A percentile compares a stretch with the other conserved stretches of the same genome.
Conservation (phyloP, 202 grass and related monocot genomes). For the Zizania palustris region DNA sequence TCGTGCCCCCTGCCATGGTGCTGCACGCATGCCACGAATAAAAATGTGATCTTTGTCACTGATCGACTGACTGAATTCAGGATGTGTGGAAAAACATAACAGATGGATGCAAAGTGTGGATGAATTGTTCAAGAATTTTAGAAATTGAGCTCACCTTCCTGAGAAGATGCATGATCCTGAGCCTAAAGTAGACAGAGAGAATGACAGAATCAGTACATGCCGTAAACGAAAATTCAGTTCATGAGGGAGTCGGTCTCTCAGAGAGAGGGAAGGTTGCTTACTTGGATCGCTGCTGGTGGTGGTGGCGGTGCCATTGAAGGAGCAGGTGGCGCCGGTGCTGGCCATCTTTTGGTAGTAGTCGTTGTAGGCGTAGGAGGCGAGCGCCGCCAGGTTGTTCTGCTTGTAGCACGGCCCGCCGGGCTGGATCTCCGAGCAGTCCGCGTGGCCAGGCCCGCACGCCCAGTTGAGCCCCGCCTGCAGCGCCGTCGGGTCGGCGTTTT, state of each 20-base stretch:
- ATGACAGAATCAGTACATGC: too few relatives aligned
- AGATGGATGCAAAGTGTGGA: not conserved
- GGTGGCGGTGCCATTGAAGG: constrained; percentile 66
- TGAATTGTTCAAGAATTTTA: constrained; percentile 14
- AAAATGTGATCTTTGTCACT: not conserved
- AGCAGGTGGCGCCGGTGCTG: constrained; percentile 66
- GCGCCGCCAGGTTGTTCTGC: constrained; percentile 58
- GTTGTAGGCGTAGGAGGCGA: constrained; percentile 93
- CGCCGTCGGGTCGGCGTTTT: constrained; percentile 61
- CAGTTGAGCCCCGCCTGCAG: constrained; percentile 71
- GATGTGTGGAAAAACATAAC: not conserved
- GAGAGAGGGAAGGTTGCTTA: constrained; percentile 31
- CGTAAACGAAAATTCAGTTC: not conserved
- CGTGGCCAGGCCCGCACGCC: constrained; percentile 68
- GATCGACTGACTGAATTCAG: too few relatives aligned
- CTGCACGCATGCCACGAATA: constrained; percentile 15
- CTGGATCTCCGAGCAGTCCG: constrained; percentile 79
- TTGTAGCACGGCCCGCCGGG: constrained; percentile 64
- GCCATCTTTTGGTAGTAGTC: constrained; percentile 69
- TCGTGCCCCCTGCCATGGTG: constrained; percentile 37
- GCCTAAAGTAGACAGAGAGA: constrained; percentile 43
- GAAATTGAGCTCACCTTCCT: constrained; percentile 62
- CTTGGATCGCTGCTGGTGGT: constrained; percentile 70
- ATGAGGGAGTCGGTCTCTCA: not conserved
- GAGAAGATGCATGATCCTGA: constrained; percentile 78